These are phyloP conservation scores for Pythium periplocum DNA, from an alignment of 352 stramenopile genomes.

Conservation along the genomic window DNA sequence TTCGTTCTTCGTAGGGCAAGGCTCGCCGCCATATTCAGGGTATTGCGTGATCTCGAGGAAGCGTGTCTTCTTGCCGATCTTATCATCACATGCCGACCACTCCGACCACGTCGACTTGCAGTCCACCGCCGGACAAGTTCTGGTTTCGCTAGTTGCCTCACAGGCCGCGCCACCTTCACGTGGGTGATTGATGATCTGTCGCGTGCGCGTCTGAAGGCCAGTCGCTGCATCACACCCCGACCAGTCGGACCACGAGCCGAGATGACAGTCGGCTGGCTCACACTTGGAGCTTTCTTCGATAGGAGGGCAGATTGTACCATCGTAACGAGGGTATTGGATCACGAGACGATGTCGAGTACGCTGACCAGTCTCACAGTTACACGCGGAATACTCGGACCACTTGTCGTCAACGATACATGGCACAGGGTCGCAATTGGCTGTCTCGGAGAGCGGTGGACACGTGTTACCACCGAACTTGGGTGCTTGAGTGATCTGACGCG, in stretches of 20 bases:
- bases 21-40: constrained; percentile 3
- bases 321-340: constrained; percentile 2
- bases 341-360: constrained; percentile 3
- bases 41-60: constrained; percentile 19
- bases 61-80: neutral
- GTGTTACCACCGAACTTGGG: constrained; percentile 10
- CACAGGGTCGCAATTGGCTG: constrained; percentile 9
- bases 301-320: constrained; percentile 2
- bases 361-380: constrained; percentile 8
- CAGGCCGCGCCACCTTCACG: constrained; percentile 9
- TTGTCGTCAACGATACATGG: constrained; percentile 11
- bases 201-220: constrained; percentile 1
- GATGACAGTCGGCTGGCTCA: constrained; percentile 10
- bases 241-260: constrained; percentile 10
- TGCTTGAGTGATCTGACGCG: constrained; percentile 3
- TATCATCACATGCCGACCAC: constrained; percentile 10
- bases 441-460: constrained; percentile 5
- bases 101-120: constrained; percentile 9
- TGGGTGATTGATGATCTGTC: constrained; percentile 6
- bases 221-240: constrained; percentile 8
- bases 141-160: constrained; percentile 3
- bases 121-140: constrained; percentile 8
- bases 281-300: constrained; percentile 4
- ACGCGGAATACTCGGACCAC: constrained; percentile 8
- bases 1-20: constrained; percentile 1